These are phyloP conservation scores for Penicillium coprophilum DNA, from an alignment of 495 filamentous ascomycete genomes.

Conservation along the genomic window DNA sequence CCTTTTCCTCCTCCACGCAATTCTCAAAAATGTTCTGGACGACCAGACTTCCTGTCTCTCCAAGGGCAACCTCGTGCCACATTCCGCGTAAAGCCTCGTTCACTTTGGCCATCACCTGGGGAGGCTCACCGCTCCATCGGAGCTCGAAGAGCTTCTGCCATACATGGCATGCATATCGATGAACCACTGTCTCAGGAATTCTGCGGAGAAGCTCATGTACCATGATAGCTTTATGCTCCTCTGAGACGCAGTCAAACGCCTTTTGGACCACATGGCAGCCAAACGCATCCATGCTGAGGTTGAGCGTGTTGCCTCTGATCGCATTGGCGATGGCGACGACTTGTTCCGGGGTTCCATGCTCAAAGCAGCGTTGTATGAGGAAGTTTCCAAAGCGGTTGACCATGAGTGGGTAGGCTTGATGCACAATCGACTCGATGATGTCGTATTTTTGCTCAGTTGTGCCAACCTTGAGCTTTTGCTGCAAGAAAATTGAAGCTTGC, in stretches of 20 bases:
- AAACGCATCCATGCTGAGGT: constrained; percentile 95
- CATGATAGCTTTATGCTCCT: constrained; percentile 98
- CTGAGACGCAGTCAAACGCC: constrained; percentile 94
- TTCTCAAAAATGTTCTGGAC: constrained; percentile 99
- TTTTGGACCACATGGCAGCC: constrained; percentile 98
- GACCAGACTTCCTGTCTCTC: constrained; percentile 94
- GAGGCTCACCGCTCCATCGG: constrained; percentile 89
- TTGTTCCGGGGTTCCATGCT: constrained; percentile 94
- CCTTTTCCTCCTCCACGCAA: constrained; percentile 98
- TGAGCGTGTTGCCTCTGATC: constrained; percentile 92
- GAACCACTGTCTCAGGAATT: constrained; percentile 96
- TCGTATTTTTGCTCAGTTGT: constrained; percentile 95
- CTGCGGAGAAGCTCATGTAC: constrained; percentile 92
- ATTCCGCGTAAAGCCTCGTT: constrained; percentile 93
- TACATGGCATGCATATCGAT: constrained; percentile 97
- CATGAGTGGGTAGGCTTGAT: constrained; percentile 94
- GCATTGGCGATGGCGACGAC: constrained; percentile 92
- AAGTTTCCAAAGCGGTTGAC: constrained; percentile 97
- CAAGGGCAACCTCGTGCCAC: constrained; percentile 98
- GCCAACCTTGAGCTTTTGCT: constrained; percentile 97
- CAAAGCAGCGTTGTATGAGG: constrained; percentile 95
- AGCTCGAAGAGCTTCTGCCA: constrained; percentile 99
- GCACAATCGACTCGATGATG: constrained; percentile 94
- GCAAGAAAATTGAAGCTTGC: constrained; percentile 96
- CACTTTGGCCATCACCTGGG: constrained; percentile 97